Conservation (phyloP, 257 asterid genomes). For the Handroanthus guayacan region DNA sequence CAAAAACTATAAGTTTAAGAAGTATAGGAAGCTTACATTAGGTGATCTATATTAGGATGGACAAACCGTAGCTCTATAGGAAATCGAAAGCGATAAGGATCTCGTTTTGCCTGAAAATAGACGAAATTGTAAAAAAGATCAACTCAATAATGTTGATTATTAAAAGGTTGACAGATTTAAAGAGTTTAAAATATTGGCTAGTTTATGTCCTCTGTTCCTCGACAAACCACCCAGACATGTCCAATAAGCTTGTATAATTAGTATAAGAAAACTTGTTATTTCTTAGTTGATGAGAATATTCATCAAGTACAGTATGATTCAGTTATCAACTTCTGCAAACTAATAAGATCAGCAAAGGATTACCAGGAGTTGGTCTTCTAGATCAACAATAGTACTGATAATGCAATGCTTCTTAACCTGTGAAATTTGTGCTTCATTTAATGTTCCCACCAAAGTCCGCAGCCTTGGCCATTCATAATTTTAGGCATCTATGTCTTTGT, state of each 20-base stretch:
- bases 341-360: slow-evolving; percentile 17
- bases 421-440: background rate
- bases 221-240: background rate
- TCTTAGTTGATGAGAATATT: slow-evolving; percentile 2
- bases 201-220: slow-evolving; percentile 5
- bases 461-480: slow-evolving; percentile 21
- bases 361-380: slow-evolving; percentile 3
- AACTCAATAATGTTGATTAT: slow-evolving; percentile 23
- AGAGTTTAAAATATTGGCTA: slow-evolving; percentile 24
- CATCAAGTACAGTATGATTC: background rate
- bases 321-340: slow-evolving; percentile 19
- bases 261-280: slow-evolving; percentile 11
- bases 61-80: slow-evolving; percentile 96
- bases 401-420: background rate
- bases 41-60: slow-evolving; percentile 90
- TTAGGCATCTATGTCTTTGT: background rate
- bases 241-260: background rate
- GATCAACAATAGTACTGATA: background rate
- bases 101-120: slow-evolving; percentile 89
- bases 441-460: background rate
- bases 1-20: slow-evolving; percentile 20
- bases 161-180: background rate
- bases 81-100: slow-evolving; percentile 92
- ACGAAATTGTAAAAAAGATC: slow-evolving; percentile 37
- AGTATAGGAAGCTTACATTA: slow-evolving; percentile 61